These are phyloP conservation scores for Aureobasidium sp. DNA, from an alignment of 2,329 filamentous ascomycete genomes.

Conservation along the genomic window DNA sequence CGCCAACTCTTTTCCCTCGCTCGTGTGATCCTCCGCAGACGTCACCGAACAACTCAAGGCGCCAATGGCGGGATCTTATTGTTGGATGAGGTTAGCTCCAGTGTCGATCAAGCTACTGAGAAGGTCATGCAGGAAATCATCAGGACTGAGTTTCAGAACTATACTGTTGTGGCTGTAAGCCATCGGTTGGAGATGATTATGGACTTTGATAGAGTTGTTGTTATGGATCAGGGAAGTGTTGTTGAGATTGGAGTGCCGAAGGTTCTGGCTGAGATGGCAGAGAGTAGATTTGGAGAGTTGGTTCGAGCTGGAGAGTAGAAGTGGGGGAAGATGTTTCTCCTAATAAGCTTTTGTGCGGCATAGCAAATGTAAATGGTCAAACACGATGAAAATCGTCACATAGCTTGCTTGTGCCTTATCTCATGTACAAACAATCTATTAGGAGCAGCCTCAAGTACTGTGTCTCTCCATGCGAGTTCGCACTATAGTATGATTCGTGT, in stretches of 20 bases:
- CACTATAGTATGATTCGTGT: too few species aligned
- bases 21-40: conserved; percentile 31
- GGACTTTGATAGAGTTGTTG: conserved; percentile 43
- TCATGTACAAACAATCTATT: too few species aligned
- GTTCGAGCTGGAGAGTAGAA: neutral
- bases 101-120: conserved; percentile 20
- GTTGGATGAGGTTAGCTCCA: neutral
- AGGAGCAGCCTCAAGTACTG: too few species aligned
- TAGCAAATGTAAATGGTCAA: too few species aligned
- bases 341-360: too few species aligned
- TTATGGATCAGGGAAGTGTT: conserved; percentile 38
- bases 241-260: neutral
- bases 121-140: conserved; percentile 21
- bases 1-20: conserved; percentile 43
- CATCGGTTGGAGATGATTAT: conserved; percentile 50
- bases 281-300: neutral
- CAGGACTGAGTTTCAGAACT: conserved; percentile 42
- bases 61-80: neutral
- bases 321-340: too few species aligned
- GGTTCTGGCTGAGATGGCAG: neutral
- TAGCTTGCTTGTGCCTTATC: too few species aligned
- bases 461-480: too few species aligned
- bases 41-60: neutral
- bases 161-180: conserved; percentile 52
- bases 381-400: too few species aligned